phyloP scores from a whole-genome alignment of 2,329 filamentous ascomycete species.

The Penicillium sp. region DNA sequence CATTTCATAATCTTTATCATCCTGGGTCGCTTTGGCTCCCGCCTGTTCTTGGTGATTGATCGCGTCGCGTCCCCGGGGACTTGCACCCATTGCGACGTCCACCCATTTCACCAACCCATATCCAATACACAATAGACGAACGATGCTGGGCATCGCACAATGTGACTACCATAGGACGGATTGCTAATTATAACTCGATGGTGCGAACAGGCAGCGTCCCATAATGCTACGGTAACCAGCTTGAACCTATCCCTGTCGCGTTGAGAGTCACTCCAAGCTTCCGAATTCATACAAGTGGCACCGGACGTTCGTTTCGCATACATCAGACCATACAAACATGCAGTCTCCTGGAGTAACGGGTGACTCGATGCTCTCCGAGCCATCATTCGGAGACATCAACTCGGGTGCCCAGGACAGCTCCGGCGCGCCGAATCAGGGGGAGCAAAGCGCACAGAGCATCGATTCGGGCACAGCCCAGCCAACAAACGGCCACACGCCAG shows the following conservation, averaged over 20 bases:
- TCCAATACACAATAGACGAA: slow-evolving; percentile 15
- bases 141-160: neutral
- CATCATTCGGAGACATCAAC: slow-evolving; percentile 25
- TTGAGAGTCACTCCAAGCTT: slow-evolving; percentile 23
- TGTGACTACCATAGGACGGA: neutral
- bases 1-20: slow-evolving; percentile 2
- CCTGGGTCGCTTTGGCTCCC: neutral
- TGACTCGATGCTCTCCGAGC: slow-evolving; percentile 24
- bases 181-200: slow-evolving; percentile 10
- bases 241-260: slow-evolving; percentile 23
- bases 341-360: slow-evolving; percentile 34
- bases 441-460: slow-evolving; percentile 22
- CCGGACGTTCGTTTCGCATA: slow-evolving; percentile 12
- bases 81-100: slow-evolving; percentile 22
- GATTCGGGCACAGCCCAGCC: slow-evolving; percentile 25
- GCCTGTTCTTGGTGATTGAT: neutral
- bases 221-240: slow-evolving; percentile 34
- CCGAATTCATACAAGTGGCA: slow-evolving; percentile 23
- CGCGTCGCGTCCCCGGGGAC: slow-evolving; percentile 4
- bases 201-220: slow-evolving; percentile 13
- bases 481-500: slow-evolving; percentile 30
- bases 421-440: slow-evolving; percentile 22
- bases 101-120: slow-evolving; percentile 9
- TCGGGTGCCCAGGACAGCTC: slow-evolving; percentile 27
- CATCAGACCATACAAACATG: slow-evolving; percentile 26